Base-by-base conservation (phyloP, 2,329 filamentous ascomycete genomes). In the Drechslerella dactyloides region DNA sequence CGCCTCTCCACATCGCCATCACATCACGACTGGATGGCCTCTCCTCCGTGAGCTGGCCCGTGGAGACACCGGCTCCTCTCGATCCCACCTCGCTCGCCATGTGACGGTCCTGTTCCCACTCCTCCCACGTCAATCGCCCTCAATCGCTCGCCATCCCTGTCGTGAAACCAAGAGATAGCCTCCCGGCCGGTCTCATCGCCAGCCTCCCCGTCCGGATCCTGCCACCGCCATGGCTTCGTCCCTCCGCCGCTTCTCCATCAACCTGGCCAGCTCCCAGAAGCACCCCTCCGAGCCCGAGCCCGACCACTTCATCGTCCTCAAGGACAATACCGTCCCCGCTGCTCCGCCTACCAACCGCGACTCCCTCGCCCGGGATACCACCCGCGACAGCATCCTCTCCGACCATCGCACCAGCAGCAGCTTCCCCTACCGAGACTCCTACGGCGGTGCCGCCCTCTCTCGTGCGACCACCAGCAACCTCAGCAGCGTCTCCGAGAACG, bases 271-370 rank as follows among this genome's bases (percentile, higher is more conserved):
- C 24, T 60, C 66, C 46, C 59, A 64, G 56, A 33, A 53, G 19
- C 59, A 56, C n/a, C 30, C n/a, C n/a, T n/a, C 50, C 35, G 66
- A 70, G n/a, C n/a, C 62, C 46, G 62, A 65, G 40, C 51, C 23
- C 35, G 69, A 73, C 37, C 69, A 73, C 44, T 61, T 73, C 19
- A 73, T 73, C 50, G 56, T 63, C 42, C 60, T 73, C 42, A 65
- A 66, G 50, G 69, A 73, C 48, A 73, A 73, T 50, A 73, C 69
- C 46, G 35, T 51, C 33, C 61, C 61, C 27, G 33, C 48, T 17
- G n/a, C 4, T 15, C 37, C 37, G 37, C 37, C 37, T 17, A 52
- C 4, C 48, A 52, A 33, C 27, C 13, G 21, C 6, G 21, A 52
- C 48, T 17, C 11, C n/a, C 23, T 19, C 46, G 6, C 10, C 6